Evolutionary conservation across 2,329 filamentous ascomycete species (phyloP).

Genomic region (Beauveria sp.): DNA sequence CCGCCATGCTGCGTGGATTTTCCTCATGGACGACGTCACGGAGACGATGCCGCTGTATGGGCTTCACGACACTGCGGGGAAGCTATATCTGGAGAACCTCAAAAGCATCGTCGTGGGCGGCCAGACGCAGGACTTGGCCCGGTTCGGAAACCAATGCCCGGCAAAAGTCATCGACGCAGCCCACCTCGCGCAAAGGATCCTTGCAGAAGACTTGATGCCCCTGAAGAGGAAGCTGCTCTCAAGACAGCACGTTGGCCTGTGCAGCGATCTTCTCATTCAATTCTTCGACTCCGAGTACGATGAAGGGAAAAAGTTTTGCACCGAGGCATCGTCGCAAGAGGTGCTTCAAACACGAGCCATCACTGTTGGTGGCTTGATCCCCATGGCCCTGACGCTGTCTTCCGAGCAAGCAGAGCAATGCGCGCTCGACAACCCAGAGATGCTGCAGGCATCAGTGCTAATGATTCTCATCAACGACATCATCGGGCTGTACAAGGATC

Average conservation of each 20-base stretch:
- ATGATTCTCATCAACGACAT: conserved; percentile 8
- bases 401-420: not conserved
- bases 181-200: not conserved
- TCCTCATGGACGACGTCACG: conserved; percentile 5
- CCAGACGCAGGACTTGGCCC: not conserved
- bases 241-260: not conserved
- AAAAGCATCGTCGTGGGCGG: not conserved
- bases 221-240: not conserved
- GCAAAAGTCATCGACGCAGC: not conserved
- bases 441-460: not conserved
- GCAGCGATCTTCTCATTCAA: not conserved
- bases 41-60: conserved; percentile 6
- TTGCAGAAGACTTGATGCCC: conserved; percentile 8
- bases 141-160: not conserved
- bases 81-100: conserved; percentile 6
- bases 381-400: conserved; percentile 3
- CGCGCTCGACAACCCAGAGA: not conserved
- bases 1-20: conserved; percentile 4
- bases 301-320: conserved; percentile 3
- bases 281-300: conserved; percentile 6
- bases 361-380: conserved; percentile 1
- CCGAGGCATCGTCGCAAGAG: not conserved
- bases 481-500: conserved; percentile 9
- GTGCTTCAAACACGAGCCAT: conserved; percentile 1
- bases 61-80: conserved; percentile 2